Conservation (phyloP, 2,329 filamentous ascomycete species). For the Arthrinium puccinioides region DNA sequence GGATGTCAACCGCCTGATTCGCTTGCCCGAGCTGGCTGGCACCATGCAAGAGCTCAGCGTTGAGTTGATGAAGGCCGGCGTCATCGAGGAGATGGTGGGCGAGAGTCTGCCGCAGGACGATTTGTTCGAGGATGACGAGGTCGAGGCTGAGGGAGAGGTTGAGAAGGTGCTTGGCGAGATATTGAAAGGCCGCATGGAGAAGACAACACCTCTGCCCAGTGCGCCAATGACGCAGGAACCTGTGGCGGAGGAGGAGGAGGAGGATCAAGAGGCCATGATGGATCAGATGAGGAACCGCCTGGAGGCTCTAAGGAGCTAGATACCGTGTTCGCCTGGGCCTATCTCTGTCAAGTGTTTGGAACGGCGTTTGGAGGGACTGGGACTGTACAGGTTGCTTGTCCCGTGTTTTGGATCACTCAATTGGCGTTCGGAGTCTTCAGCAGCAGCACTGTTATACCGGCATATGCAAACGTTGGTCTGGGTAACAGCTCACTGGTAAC, state of each 20-base stretch:
- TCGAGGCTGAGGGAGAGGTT: constrained; percentile 71
- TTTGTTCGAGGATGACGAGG: constrained; percentile 66
- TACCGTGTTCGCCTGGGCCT: no score
- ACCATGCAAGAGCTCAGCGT: constrained; percentile 85
- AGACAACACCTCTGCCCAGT: constrained; percentile 47
- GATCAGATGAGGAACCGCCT: constrained; percentile 89
- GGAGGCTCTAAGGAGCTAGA: constrained; percentile 82
- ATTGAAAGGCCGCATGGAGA: constrained; percentile 71
- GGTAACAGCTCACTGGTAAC: no score
- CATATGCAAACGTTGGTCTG: no score
- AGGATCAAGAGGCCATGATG: constrained; percentile 83
- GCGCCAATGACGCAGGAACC: constrained; percentile 47
- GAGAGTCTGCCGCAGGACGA: constrained; percentile 73
- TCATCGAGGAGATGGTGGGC: constrained; percentile 95
- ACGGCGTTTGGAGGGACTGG: no score
- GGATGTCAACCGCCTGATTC: constrained; percentile 81
- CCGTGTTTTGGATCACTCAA: no score
- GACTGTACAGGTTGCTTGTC: no score
- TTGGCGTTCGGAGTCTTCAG: no score
- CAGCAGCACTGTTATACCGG: no score
- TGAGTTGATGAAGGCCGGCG: constrained; percentile 88
- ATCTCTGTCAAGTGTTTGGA: no score
- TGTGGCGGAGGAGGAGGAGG: constrained; percentile 64
- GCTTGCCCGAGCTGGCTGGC: constrained; percentile 75
- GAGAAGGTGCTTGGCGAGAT: constrained; percentile 92